Conservation (phyloP, 2,329 filamentous ascomycete species). For the Fusarium subtropicale region DNA sequence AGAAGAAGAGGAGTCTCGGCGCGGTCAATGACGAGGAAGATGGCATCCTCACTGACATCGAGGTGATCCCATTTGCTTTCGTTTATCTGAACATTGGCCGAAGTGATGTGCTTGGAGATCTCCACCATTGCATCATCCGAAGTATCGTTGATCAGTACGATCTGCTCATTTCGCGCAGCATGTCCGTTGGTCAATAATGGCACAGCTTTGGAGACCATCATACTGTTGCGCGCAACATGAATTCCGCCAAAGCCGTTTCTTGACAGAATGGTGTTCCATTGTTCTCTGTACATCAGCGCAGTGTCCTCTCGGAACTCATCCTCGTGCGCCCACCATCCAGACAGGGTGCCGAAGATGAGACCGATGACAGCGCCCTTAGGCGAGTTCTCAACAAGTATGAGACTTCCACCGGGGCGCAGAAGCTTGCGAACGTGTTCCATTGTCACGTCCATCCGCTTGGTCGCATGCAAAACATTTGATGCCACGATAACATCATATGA, state of each 20-base stretch:
- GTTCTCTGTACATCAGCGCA: slow-evolving; percentile 6
- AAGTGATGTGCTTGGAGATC: background rate
- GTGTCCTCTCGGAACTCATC: slow-evolving; percentile 14
- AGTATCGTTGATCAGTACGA: background rate
- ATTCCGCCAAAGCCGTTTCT: slow-evolving; percentile 8
- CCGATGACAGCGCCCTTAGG: slow-evolving; percentile 6
- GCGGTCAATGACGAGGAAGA: slow-evolving; percentile 4
- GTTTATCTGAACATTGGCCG: background rate
- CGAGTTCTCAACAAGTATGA: slow-evolving; percentile 9
- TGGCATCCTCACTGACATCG: background rate
- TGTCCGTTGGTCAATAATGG: background rate
- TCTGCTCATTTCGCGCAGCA: background rate
- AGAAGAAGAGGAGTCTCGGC: slow-evolving; percentile 2
- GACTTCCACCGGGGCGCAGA: background rate
- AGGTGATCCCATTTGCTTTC: background rate
- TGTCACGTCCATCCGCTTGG: slow-evolving; percentile 4
- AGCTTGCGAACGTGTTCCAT: slow-evolving; percentile 11
- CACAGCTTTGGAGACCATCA: slow-evolving; percentile 19
- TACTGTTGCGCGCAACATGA: slow-evolving; percentile 10
- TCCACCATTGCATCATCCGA: background rate
- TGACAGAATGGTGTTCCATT: slow-evolving; percentile 5
- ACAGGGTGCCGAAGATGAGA: slow-evolving; percentile 8
- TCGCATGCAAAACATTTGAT: slow-evolving; percentile 13
- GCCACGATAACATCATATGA: slow-evolving; percentile 9
- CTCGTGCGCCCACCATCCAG: slow-evolving; percentile 17